These are phyloP conservation scores for Fusarium hostae DNA, from an alignment of 2,329 filamentous ascomycete species.

Conservation along the genomic window DNA sequence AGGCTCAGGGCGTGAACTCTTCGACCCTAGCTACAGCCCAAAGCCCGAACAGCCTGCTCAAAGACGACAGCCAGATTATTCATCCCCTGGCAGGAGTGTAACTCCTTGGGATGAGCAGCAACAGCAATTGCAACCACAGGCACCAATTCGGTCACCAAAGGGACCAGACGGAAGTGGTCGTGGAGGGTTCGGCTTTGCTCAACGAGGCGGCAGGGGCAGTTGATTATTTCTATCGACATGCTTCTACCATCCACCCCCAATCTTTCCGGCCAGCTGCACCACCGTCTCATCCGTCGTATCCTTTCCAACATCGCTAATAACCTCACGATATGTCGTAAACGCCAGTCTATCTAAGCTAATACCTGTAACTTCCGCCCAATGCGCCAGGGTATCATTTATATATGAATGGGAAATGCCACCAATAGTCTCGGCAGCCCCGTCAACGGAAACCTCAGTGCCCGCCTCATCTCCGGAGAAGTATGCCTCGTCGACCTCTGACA, in stretches of 20 bases:
- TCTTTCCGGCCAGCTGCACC: slow-evolving; percentile 87
- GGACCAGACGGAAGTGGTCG: slow-evolving; percentile 82
- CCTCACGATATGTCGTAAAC: slow-evolving; percentile 89
- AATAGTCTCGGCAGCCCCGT: slow-evolving; percentile 57
- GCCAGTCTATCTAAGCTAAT: slow-evolving; percentile 78
- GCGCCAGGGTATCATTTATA: slow-evolving; percentile 74
- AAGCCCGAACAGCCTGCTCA: slow-evolving; percentile 67
- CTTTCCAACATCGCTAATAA: slow-evolving; percentile 95
- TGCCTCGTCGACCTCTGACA: slow-evolving; percentile 84
- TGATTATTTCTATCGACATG: slow-evolving; percentile 48
- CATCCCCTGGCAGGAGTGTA: slow-evolving; percentile 48
- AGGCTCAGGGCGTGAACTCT: slow-evolving; percentile 70
- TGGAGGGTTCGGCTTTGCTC: slow-evolving; percentile 80
- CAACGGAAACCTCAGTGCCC: slow-evolving; percentile 48
- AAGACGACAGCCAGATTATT: slow-evolving; percentile 55
- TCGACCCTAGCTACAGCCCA: slow-evolving; percentile 77
- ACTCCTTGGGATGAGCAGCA: slow-evolving; percentile 68
- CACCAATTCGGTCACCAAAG: slow-evolving; percentile 77
- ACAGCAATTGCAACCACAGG: slow-evolving; percentile 57
- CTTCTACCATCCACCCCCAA: slow-evolving; percentile 89
- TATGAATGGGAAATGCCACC: slow-evolving; percentile 73
- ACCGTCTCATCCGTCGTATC: slow-evolving; percentile 79
- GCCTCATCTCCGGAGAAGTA: slow-evolving; percentile 82
- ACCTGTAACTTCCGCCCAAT: slow-evolving; percentile 80
- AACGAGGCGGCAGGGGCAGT: slow-evolving; percentile 63